phyloP scores from a whole-genome alignment of 306 rosid species.

The cucumber (Cucumis sativus) region DNA sequence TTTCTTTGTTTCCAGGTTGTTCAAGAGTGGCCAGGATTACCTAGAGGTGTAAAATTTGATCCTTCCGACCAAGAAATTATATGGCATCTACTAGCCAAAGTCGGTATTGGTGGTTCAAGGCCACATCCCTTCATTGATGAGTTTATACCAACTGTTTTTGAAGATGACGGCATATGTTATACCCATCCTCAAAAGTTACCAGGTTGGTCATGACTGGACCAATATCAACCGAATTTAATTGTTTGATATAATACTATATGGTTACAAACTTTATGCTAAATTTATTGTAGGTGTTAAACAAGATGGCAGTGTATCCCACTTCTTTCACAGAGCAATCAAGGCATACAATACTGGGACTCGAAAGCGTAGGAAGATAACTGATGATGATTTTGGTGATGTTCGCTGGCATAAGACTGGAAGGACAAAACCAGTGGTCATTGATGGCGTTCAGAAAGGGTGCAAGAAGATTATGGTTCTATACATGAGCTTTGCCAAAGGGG shows the following conservation, averaged over 20 bases:
- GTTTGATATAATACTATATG: neutral
- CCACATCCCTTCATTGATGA: slow-evolving; percentile 8
- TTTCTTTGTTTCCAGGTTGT: slow-evolving; percentile 13
- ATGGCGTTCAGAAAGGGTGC: slow-evolving; percentile 41
- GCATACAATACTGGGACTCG: slow-evolving; percentile 55
- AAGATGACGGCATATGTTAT: slow-evolving; percentile 12
- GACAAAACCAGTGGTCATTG: slow-evolving; percentile 38
- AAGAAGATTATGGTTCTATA: slow-evolving; percentile 67
- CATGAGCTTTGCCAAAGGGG: slow-evolving; percentile 25
- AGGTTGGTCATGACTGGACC: slow-evolving; percentile 1
- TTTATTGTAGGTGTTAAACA: slow-evolving; percentile 36
- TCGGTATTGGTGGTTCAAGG: slow-evolving; percentile 8
- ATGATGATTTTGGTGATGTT: slow-evolving; percentile 39
- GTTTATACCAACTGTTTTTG: slow-evolving; percentile 6
- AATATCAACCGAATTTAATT: neutral
- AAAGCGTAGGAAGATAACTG: slow-evolving; percentile 51
- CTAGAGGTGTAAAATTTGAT: slow-evolving; percentile 16
- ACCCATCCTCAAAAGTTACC: slow-evolving; percentile 14
- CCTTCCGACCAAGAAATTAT: slow-evolving; percentile 12
- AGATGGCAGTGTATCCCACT: slow-evolving; percentile 52
- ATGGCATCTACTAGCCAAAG: slow-evolving; percentile 11
- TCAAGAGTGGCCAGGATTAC: slow-evolving; percentile 14
- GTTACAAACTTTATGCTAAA: neutral
- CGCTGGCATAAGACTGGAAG: slow-evolving; percentile 74
- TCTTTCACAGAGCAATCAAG: slow-evolving; percentile 56